Evolutionary conservation across 1,284 basidiomycete genomes (phyloP).

Genomic region (Apiotrichum porosum): DNA sequence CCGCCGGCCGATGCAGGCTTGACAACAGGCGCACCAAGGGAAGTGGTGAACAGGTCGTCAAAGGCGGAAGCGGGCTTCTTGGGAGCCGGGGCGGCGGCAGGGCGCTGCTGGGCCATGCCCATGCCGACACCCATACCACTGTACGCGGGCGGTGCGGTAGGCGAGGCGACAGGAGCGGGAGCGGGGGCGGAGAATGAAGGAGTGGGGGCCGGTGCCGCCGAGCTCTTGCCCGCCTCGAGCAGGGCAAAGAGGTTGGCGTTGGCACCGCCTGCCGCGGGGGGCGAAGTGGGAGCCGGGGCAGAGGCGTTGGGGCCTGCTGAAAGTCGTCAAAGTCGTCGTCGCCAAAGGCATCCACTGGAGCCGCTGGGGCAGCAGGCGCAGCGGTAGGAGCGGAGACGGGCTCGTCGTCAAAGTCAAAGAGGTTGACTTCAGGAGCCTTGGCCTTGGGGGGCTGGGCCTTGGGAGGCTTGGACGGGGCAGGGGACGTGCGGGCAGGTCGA

Average conservation of each 20-base stretch:
- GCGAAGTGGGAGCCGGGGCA: slow-evolving; percentile 24
- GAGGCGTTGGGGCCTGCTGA: slow-evolving; percentile 69
- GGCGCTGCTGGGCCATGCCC: slow-evolving; percentile 1
- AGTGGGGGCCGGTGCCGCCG: slow-evolving; percentile 13
- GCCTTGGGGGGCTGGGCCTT: slow-evolving; percentile 46
- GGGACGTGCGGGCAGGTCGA: background rate
- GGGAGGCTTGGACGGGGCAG: slow-evolving; percentile 32
- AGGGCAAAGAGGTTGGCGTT: slow-evolving; percentile 54
- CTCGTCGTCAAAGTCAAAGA: slow-evolving; percentile 74
- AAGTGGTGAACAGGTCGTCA: slow-evolving; percentile 86
- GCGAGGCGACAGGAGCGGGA: slow-evolving; percentile 14
- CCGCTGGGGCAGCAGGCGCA: slow-evolving; percentile 24
- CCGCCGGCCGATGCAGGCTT: slow-evolving; percentile 27
- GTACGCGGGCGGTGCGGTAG: slow-evolving; percentile 14
- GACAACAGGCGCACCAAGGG: slow-evolving; percentile 51
- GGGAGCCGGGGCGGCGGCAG: slow-evolving; percentile 4
- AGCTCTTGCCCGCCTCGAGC: slow-evolving; percentile 43
- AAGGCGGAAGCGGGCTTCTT: slow-evolving; percentile 51
- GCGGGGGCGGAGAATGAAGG: slow-evolving; percentile 23
- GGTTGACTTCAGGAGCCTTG: slow-evolving; percentile 57
- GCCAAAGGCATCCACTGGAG: slow-evolving; percentile 15
- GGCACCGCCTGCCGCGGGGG: slow-evolving; percentile 16
- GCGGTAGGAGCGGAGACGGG: slow-evolving; percentile 30
- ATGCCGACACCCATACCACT: background rate
- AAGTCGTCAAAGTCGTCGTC: slow-evolving; percentile 87